Evolutionary conservation across 805 yeast genomes (phyloP).

Genomic region (Ogataea henricii): DNA sequence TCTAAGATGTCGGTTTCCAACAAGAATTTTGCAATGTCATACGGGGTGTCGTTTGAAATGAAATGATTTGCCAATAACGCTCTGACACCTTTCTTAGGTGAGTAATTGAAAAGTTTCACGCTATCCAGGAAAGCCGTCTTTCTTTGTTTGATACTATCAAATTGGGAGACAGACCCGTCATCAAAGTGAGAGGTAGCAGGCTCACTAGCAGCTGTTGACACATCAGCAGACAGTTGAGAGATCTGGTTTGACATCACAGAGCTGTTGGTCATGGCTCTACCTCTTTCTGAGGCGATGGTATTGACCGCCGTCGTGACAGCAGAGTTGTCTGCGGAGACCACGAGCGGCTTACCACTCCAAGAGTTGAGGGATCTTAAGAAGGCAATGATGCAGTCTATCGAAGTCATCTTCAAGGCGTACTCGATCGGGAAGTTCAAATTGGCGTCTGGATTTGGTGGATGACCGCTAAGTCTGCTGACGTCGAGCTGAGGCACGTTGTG

Average conservation of each 20-base stretch:
- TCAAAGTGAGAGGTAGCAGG: conserved; percentile 15
- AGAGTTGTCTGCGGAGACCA: conserved; percentile 2
- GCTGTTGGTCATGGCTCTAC: conserved; percentile 18
- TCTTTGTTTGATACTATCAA: conserved; percentile 79
- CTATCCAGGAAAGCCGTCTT: conserved; percentile 83
- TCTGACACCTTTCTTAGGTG: conserved; percentile 79
- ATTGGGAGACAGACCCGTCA: conserved; percentile 54
- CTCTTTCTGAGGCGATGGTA: conserved; percentile 12
- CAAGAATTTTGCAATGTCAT: conserved; percentile 73
- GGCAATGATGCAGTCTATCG: conserved; percentile 79
- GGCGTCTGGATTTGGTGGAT: conserved; percentile 56
- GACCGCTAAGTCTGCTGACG: conserved; percentile 61
- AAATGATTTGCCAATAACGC: conserved; percentile 64
- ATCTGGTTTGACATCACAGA: conserved; percentile 32
- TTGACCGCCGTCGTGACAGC: conserved; percentile 3
- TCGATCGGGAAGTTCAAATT: conserved; percentile 66
- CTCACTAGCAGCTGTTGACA: conserved; percentile 23
- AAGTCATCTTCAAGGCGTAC: conserved; percentile 78
- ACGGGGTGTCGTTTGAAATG: conserved; percentile 60
- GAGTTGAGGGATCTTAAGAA: conserved; percentile 77
- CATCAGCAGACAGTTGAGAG: conserved; percentile 27
- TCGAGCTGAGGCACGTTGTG: conserved; percentile 76
- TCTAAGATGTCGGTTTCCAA: conserved; percentile 71
- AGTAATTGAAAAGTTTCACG: conserved; percentile 75
- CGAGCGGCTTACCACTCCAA: conserved; percentile 74